Evolutionary conservation across 2,329 filamentous ascomycete species (phyloP).

Genomic region (Bipolaris bicolor): DNA sequence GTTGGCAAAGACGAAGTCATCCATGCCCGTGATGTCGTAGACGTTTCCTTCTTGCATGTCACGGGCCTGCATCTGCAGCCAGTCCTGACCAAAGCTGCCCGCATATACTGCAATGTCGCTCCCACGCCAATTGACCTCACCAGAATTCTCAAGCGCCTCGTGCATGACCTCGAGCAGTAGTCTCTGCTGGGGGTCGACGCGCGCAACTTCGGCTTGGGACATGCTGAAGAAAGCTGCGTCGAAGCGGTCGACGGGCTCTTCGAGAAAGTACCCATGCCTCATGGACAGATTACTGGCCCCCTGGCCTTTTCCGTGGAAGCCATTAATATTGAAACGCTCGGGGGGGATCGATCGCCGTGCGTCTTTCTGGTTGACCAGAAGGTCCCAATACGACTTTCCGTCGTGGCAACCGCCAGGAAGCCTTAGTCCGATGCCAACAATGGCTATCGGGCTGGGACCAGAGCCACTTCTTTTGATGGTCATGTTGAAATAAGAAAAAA

Average conservation of each 20-base stretch:
- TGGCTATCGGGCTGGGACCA: background rate
- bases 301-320: background rate
- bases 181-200: conserved; percentile 35
- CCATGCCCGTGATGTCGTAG: background rate
- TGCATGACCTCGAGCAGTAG: conserved; percentile 32
- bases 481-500: too few relatives aligned
- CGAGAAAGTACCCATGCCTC: background rate
- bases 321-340: background rate
- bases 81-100: conserved; percentile 29
- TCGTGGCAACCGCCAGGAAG: background rate
- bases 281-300: background rate
- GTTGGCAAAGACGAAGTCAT: conserved; percentile 16
- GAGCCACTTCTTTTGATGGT: too few relatives aligned
- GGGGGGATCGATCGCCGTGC: background rate
- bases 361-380: background rate
- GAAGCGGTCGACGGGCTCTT: conserved; percentile 5
- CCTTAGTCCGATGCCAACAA: background rate
- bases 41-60: background rate
- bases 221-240: conserved; percentile 31
- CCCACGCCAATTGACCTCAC: conserved; percentile 23
- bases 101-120: conserved; percentile 30
- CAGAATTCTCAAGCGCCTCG: conserved; percentile 48
- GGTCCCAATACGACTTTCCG: background rate
- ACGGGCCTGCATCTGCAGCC: background rate
- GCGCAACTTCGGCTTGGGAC: conserved; percentile 11